phyloP scores from a whole-genome alignment of 225 moss, liverwort and hornwort genomes.

The Straminergon stramineum region DNA sequence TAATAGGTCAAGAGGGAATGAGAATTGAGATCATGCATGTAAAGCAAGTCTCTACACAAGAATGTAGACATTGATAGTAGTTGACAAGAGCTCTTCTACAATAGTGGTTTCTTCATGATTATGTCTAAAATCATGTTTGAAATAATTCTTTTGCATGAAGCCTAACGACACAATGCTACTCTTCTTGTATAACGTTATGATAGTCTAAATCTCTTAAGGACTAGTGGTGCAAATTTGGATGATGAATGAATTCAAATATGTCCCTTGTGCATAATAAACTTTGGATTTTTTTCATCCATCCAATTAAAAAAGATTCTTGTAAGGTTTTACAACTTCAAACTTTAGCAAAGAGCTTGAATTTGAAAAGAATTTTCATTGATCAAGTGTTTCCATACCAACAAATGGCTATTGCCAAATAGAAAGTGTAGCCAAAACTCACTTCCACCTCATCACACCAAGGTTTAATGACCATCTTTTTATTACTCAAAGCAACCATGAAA shows the following conservation, averaged over 20 bases:
- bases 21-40: background rate
- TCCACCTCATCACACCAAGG: conserved; percentile 73
- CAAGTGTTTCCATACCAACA: background rate
- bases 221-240: background rate
- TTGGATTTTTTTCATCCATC: background rate
- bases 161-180: background rate
- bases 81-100: background rate
- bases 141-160: background rate
- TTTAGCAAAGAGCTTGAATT: background rate
- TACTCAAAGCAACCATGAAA: conserved; percentile 49
- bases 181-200: background rate
- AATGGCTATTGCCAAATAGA: background rate
- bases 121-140: background rate
- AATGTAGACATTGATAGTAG: background rate
- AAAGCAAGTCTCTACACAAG: background rate
- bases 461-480: conserved; percentile 64
- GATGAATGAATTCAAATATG: background rate
- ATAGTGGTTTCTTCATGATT: background rate
- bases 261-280: background rate
- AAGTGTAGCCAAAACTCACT: background rate
- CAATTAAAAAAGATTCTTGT: background rate
- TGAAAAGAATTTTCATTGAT: background rate
- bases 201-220: background rate
- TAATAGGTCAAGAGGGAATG: background rate
- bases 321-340: background rate